Conservation (phyloP, 78 protist species). For the Monocercomonoides exilis region DNA sequence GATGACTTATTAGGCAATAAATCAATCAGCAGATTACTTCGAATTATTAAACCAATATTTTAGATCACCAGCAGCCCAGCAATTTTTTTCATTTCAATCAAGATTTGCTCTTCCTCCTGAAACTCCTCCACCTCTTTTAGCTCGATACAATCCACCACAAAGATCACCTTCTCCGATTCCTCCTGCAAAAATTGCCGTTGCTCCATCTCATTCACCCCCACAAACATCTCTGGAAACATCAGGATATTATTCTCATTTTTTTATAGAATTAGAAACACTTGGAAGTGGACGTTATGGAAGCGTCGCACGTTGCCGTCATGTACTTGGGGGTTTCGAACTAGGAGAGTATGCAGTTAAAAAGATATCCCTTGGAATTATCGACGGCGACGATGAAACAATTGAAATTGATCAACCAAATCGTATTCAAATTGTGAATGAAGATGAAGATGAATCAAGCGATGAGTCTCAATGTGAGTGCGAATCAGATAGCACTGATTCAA, state of each 20-base stretch:
- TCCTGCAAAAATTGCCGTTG: neutral
- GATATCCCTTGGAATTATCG: constrained; percentile 56
- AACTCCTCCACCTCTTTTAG: neutral
- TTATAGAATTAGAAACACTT: neutral
- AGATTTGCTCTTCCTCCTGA: constrained; percentile 1
- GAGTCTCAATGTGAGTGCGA: neutral
- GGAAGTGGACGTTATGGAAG: neutral
- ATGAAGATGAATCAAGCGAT: neutral
- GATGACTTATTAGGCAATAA: no score
- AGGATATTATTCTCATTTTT: neutral
- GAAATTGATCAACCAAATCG: no score
- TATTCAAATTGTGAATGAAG: neutral
- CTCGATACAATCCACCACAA: neutral
- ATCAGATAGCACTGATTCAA: neutral
- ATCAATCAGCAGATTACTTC: no score
- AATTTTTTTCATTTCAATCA: no score
- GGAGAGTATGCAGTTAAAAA: constrained; percentile 59
- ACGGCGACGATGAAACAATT: neutral
- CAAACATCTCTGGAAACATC: neutral
- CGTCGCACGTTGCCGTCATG: constrained; percentile 13
- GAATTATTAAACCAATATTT: no score
- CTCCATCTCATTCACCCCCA: neutral
- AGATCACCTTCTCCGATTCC: neutral
- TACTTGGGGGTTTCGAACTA: constrained; percentile 42
- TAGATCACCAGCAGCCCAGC: no score